Base-by-base conservation (phyloP, 768 basidiomycete genomes). In the Xerocomellus dryophilus region DNA sequence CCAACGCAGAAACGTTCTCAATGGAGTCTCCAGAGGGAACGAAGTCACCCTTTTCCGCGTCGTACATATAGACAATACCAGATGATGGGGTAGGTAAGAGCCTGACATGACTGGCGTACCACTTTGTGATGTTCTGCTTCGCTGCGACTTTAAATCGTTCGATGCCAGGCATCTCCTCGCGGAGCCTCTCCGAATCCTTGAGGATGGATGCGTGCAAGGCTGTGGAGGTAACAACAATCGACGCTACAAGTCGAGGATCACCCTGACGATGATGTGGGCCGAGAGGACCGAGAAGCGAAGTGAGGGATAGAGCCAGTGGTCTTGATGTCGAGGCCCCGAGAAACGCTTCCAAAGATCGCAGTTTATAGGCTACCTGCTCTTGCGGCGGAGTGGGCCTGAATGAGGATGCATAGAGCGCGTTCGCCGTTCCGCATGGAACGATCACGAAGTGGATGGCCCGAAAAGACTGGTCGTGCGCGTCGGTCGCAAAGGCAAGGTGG, bases 141-240 rank as follows among this genome's bases (percentile, higher is more conserved):
- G 93, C 95, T 3, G 96, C 94, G 34, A 88, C 71, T 70, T 93
- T 88, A 80, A 93, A 98, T 35, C 94, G 77, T 66, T 93, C 92
- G 31, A 93, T 72, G 8, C 88, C 85, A 5, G 93, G 93, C 25
- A 86, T 75, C 18, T 79, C 69, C 17, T 76, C 67, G 17, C 94
- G 82, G 51, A 97, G 76, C 7, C 65, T 71, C 66, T 96, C 94
- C 1, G 93, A 93, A 67, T 90, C 85, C 55, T 81, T 79, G 34
- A 98, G 79, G 53, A 97, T 90, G 27, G 83, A 78, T 0, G 96
- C 93, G 71, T 97, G 94, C 32, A 96, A 75, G 5, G 85, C 78
- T 14, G 90, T 89, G 11, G 94, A 98, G 7, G 85, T 81, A 43
- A 98, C 95, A 56, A 98, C 91, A 32, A 81, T 74, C n/a, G 93